Evolutionary conservation across 192 early-diverging fungal genomes (phyloP), one percentile per base, ranked within the genome.

Genomic region (Paraglomus brasilianum): DNA sequence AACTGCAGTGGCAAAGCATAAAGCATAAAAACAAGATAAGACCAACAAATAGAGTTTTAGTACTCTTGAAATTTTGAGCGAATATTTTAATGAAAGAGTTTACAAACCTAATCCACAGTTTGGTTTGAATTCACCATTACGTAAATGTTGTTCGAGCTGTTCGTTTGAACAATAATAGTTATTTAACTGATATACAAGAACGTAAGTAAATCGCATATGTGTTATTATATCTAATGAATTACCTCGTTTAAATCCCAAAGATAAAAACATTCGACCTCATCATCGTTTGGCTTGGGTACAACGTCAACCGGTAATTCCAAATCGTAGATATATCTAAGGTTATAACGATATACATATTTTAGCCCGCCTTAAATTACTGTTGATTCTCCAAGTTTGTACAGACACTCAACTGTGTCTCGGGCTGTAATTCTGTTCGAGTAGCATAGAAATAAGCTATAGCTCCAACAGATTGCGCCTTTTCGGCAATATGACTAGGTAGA

Each of bases 261-360:
- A 45, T 88, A 81, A 63, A 95, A 93, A 41, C 74, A 77, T 48
- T 92, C 82, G 2, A 96, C 96, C 74, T 98, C 96, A 8, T 88
- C 92, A 66, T 98, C 96, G 3, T 81, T 80, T 1, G 93, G 90
- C 8, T 66, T 71, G 14, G 93, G 93, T 24, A 60, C 55, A 59
- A 89, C 78, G 51, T 84, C 82, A 1, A 21, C 5, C 1, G 87
- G 85, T 21, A 98, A 64, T 66, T 91, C 85, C 13, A 97, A 65
- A 70, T 99, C 97, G 74, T 88, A 98, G 5, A 93, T 74, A 75
- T 82, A 94, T 73, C 83, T 85, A 71, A 8, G 13, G 11, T 19
- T 55, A 55, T 15, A 38, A 52, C 11, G 55, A 38, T 41, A 38
- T n/a, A 42, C 21, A 24, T 49, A 43, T 10, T 13, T 43, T 19